Evolutionary conservation across 257 asterid genomes (phyloP), one percentile per base, ranked within the genome.

Genomic region (Przewalskia tangutica): DNA sequence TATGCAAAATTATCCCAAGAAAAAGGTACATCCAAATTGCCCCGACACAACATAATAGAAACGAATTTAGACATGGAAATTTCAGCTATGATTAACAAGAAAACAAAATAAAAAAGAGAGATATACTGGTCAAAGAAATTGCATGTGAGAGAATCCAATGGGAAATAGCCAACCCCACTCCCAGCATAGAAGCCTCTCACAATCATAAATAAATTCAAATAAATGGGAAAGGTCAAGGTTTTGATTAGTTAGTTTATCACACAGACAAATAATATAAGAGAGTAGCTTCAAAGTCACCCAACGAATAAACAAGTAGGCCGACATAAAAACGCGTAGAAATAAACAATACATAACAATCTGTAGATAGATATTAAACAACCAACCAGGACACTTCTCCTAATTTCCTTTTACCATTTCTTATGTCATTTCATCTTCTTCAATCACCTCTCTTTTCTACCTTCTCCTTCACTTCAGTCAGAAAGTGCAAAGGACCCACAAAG

Each of bases 291-390:
- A 70, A 44, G 56, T 44, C 18, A 18, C 9, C 56, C n/a, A 44
- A 44, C 5, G n/a, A 70, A 70, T 70, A 70, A 70, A 44, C 38
- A 70, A 70, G 44, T 44, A 18, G 17, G 56, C 54, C 77, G 77
- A 70, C 77, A 70, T 18, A 70, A 70, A 70, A 70, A 70, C 77
- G 77, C 58, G 77, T 70, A 44, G 56, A 70, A n/a, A 42, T 9
- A 70, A 70, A 0, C n/a, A 70, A 70, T 44, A 54, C 59, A 14
- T 44, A 13, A 13, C 73, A 34, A 34, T 34, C 46, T 65, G 23
- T 36, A 65, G 3, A 32, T 64, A 13, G 1, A 34, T 13, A 14
- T 63, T 63, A 63, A 27, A 64, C 71, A 64, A 32, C 42, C 59
- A 54, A 58, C 9, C 55, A n/a, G 7, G 2, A n/a, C n/a, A 54